Evolutionary conservation across 2,329 filamentous ascomycete species (phyloP), one percentile per base, ranked within the genome.

Genomic region (Neoscytalidium dimidiatum): DNA sequence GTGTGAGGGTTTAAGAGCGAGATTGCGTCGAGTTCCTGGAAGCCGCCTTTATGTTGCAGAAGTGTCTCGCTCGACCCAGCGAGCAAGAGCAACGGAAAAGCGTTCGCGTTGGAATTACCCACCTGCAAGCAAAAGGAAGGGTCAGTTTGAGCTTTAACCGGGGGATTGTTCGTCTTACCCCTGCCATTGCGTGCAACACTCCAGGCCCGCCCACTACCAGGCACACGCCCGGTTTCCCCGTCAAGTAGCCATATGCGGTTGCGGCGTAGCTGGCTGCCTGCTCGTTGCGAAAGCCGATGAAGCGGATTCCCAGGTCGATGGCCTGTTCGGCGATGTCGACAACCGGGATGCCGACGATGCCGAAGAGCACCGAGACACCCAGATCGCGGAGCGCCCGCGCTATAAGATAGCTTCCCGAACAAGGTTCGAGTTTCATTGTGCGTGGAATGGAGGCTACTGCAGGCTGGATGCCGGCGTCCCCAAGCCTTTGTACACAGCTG

Each of bases 151-250:
- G 31, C 31, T 33, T 33, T 11, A 11, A 33, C 11, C 5, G 31
- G 11, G 5, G 6, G 11, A 11, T 6, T 33, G 51, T 69, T 11
- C 19, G 61, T 71, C 81, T 63, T 78, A 84, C 82, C 49, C 85
- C 85, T 66, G 85, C 83, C 74, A 87, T 81, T 11, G 83, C 83
- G 77, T 87, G 85, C 23, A 87, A 74, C 14, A 87, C 83, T 23
- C 85, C 85, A 7, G 85, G 85, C 8, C 85, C 85, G 60, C 85
- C 85, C 2, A 87, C 85, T n/a, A 85, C 82, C 43, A 87, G 76
- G 70, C 84, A 86, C 9, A 87, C 82, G 3, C 84, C 85, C 3
- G 84, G 84, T 63, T 72, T 80, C 21, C 84, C 84, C 3, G 83
- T 86, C 68, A 87, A 77, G 68, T 86, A 87, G 14, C 84, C 85